Evolutionary conservation across 73 alveolate species (phyloP).

Genomic region (Tetrahymena elliotti): DNA sequence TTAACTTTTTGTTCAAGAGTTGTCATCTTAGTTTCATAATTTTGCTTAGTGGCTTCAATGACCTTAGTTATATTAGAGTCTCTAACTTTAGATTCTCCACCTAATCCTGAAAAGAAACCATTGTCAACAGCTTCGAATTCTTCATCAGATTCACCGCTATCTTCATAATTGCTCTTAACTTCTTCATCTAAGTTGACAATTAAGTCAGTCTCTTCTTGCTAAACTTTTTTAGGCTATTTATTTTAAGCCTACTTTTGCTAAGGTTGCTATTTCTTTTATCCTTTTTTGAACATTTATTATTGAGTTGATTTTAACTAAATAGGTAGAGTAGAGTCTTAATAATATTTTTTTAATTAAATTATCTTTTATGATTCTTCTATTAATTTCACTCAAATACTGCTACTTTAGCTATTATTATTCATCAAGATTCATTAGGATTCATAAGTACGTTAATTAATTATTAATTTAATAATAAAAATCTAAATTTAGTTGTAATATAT

Average conservation of each 20-base stretch:
- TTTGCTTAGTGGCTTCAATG: not conserved
- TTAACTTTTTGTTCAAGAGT: not conserved
- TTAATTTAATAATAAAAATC: not conserved
- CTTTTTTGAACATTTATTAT: not conserved
- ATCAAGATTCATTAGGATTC: not conserved
- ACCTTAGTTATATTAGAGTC: not conserved
- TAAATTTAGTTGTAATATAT: not conserved
- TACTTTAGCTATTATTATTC: not conserved
- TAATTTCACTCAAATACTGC: not conserved
- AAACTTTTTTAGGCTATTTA: not conserved
- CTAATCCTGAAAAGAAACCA: not conserved
- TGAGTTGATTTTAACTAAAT: not conserved
- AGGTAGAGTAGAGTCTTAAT: not conserved
- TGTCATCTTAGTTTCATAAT: not conserved
- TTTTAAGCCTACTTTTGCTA: not conserved
- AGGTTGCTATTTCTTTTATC: not conserved
- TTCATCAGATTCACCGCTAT: not conserved
- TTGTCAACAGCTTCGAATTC: not conserved
- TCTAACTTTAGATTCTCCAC: not conserved
- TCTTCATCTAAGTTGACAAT: not conserved
- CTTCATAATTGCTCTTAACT: not conserved
- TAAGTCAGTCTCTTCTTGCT: not conserved
- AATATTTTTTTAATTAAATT: not conserved
- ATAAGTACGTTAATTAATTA: not conserved
- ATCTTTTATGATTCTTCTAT: not conserved